Percentiles rank a stretch among this genome's conserved stretches.
Conservation (phyloP, 371 early-diverging fungal genomes). For the Actinomortierella ambigua region DNA sequence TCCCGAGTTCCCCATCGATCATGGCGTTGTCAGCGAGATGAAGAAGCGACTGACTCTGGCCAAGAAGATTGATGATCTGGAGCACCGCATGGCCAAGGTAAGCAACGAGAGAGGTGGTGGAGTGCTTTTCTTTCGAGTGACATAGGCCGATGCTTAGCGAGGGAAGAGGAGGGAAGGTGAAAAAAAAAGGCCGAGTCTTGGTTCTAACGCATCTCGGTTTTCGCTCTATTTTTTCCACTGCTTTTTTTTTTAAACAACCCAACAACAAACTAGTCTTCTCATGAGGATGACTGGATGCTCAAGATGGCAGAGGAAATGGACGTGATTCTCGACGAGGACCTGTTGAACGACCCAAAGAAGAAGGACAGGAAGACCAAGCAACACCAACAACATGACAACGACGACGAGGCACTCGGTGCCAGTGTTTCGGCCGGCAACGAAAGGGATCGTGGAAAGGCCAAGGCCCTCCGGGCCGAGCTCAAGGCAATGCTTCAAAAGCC, state of each 20-base stretch:
- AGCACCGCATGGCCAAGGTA: constrained; percentile 77
- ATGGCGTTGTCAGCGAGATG: constrained; percentile 62
- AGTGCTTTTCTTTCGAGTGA: too few relatives aligned
- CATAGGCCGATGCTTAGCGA: too few relatives aligned
- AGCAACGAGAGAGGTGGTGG: too few relatives aligned
- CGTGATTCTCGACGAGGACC: constrained; percentile 79
- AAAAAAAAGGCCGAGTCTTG: too few relatives aligned
- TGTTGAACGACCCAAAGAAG: constrained; percentile 48
- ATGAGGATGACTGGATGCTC: constrained; percentile 84
- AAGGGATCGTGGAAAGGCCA: constrained; percentile 50
- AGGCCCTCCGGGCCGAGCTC: constrained; percentile 62
- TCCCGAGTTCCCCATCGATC: constrained; percentile 75
- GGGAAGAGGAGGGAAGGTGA: too few relatives aligned
- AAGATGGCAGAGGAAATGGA: constrained; percentile 88
- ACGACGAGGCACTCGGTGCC: constrained; percentile 25
- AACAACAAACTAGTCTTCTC: constrained; percentile 46
- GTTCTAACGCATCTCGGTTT: too few relatives aligned
- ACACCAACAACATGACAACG: constrained; percentile 39
- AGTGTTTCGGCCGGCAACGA: constrained; percentile 27
- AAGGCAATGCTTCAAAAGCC: constrained; percentile 61
- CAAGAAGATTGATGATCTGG: constrained; percentile 75
- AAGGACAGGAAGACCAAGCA: constrained; percentile 32
- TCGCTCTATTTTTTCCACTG: too few relatives aligned
- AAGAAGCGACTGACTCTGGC: constrained; percentile 79
- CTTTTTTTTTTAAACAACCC: not conserved